Evolutionary conservation across 345 rosid species (phyloP).

Genomic region (Acer saccharum): DNA sequence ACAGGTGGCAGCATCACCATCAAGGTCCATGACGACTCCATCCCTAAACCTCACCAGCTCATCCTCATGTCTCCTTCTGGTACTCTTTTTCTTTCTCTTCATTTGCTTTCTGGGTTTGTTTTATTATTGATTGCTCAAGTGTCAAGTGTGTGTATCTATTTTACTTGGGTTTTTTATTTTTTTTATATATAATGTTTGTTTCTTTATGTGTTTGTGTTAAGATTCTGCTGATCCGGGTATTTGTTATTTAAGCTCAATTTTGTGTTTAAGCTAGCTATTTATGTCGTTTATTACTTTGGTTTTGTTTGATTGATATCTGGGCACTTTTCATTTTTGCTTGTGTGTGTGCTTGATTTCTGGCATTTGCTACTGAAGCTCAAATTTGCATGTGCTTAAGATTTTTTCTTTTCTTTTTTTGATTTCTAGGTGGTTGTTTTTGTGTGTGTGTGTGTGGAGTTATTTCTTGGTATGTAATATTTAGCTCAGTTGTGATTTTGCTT

Average conservation of each 20-base stretch:
- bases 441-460: not conserved
- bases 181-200: not conserved
- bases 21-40: constrained; percentile 75
- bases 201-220: not conserved
- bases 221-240: not conserved
- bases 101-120: constrained; percentile 12
- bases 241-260: constrained; percentile 1
- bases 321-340: not conserved
- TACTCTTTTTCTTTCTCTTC: constrained; percentile 17
- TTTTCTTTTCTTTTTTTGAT: not conserved
- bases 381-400: not conserved
- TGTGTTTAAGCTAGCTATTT: not conserved
- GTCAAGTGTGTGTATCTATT: not conserved
- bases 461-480: not conserved
- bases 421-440: not conserved
- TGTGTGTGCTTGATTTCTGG: not conserved
- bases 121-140: not conserved
- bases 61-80: constrained; percentile 99
- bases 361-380: not conserved
- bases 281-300: not conserved
- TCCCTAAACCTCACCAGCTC: constrained; percentile 73
- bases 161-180: not conserved
- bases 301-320: not conserved
- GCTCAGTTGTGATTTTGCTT: not conserved
- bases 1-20: constrained; percentile 93